Base-by-base conservation (phyloP, 2,329 filamentous ascomycete genomes). In the Cercospora brassicicola region DNA sequence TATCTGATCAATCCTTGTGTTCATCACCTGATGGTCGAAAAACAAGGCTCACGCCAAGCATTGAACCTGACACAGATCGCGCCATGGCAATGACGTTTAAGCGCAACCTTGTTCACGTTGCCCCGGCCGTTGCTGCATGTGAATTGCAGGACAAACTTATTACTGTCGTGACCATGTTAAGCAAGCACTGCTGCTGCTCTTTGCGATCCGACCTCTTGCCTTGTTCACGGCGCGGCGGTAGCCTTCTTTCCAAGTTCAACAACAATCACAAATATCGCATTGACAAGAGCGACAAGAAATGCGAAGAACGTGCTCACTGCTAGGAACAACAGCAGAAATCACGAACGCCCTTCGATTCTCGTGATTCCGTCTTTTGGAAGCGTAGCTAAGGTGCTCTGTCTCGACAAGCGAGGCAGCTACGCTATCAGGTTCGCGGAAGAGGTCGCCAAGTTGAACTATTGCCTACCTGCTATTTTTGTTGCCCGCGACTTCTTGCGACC, bases 31-130 rank as follows among this genome's bases (percentile, higher is more conserved):
- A 15, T 18, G 18, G 28, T 20, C 28, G 28, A 57, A 28, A 18
- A 33, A 31, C 28, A 33, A 57, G 2, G 13, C 55, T 3, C 15
- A 57, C 15, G 55, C 55, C 55, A 57, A 57, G 55, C 55, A 57
- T 33, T 57, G 55, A 2, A n/a, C 11, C 48, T 53, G 20, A 53
- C 48, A 28, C 48, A 9, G 48, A 20, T 20, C 55, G 20, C 55
- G 28, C 48, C 55, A 31, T 59, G 31, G 55, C 55, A 59, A 59
- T 30, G 30, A 36, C 6, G 15, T 5, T 55, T 10, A 28, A 23
- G 55, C 28, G 55, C n/a, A 59, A 59, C 55, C 55, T 59, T 59
- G 28, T 59, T 57, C 55, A 36, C 11, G 55, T 33, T 59, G 55
- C 55, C 20, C n/a, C n/a, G 18, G 9, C 15, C 31, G 55, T 59